Base-by-base conservation (phyloP, 768 basidiomycete genomes). In the Lactarius evosmus region DNA sequence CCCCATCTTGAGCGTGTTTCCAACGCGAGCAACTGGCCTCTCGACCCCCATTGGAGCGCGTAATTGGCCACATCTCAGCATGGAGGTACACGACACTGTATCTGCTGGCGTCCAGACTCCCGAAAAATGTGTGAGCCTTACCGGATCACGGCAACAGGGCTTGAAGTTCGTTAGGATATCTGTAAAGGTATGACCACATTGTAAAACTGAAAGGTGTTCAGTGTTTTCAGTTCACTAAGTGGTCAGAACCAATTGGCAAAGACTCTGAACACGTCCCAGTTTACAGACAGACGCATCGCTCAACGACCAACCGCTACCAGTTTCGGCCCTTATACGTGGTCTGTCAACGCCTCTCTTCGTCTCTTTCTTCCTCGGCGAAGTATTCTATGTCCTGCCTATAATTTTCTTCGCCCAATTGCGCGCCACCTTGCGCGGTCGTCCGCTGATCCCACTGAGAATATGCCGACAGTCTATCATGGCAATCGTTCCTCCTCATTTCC, bases 61-160 rank as follows among this genome's bases (percentile, higher is more conserved):
- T 94, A 29, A 76, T 98, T 55, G 97, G 97, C 1, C 87, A 96
- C 3, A 84, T 94, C 59, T 94, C 90, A 60, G 95, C 97, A 9
- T 99, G 97, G 97, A 72, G 88, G n/a, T 98, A 96, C 73, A 94
- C 95, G 1, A 91, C 86, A 0, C 78, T 98, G 17, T 99, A 99
- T 75, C 78, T 99, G n/a, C n/a, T n/a, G 38, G 98, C 96, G 3
- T 92, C 90, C 4, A 85, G 97, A 63, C 75, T 99, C 70, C 97
- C 97, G 25, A 96, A 95, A 76, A 98, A 98, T 71, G 95, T 97
- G 74, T 73, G 93, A 85, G 32, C 34, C 54, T 27, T 22, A 56
- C 25, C 50, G 51, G 40, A 41, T 36, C 6, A 8, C 17, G 22
- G 22, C 34, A 32, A 55, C 58, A 55, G 29, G 66, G 7, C 56